Percentiles rank a stretch among this genome's conserved stretches.
These are phyloP conservation scores for Rosa lucieae DNA, from an alignment of 306 rosid species.

Conservation along the genomic window DNA sequence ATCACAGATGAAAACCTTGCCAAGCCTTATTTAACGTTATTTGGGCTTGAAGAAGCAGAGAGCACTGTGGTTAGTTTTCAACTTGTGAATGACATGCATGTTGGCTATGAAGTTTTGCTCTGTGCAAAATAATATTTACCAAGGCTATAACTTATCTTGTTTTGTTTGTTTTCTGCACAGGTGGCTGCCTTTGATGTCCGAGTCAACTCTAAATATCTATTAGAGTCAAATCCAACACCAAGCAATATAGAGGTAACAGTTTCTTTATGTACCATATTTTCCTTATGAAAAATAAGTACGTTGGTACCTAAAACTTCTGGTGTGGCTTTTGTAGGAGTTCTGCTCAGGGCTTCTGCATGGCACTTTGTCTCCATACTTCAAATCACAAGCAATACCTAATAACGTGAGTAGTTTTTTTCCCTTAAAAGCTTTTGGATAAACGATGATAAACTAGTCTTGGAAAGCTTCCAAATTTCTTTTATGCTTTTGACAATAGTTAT, in stretches of 20 bases:
- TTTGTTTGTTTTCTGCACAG: slow-evolving; percentile 38
- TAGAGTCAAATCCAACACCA: slow-evolving; percentile 61
- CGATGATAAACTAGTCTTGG: not conserved
- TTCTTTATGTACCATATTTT: slow-evolving; percentile 13
- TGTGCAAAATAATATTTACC: not conserved
- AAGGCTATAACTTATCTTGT: slow-evolving; percentile 22
- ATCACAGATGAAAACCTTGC: slow-evolving; percentile 83
- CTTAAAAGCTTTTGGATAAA: not conserved
- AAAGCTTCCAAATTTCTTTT: not conserved
- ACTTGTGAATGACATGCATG: slow-evolving; percentile 11
- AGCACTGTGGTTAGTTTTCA: slow-evolving; percentile 64
- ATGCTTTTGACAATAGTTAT: not conserved
- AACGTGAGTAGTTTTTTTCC: slow-evolving; percentile 53
- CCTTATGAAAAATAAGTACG: slow-evolving; percentile 6
- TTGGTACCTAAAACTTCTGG: slow-evolving; percentile 23
- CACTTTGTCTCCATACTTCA: slow-evolving; percentile 64
- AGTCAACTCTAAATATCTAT: slow-evolving; percentile 72
- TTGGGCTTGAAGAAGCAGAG: slow-evolving; percentile 85
- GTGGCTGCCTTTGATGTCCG: slow-evolving; percentile 75
- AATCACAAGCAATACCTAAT: slow-evolving; percentile 84
- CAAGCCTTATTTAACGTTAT: slow-evolving; percentile 79
- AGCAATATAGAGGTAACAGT: slow-evolving; percentile 69
- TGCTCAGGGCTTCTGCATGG: slow-evolving; percentile 64
- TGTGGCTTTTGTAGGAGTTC: slow-evolving; percentile 62
- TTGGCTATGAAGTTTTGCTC: not conserved